phyloP scores from a whole-genome alignment of 2,329 filamentous ascomycete genomes.

The Ceratocystis albifundus region DNA sequence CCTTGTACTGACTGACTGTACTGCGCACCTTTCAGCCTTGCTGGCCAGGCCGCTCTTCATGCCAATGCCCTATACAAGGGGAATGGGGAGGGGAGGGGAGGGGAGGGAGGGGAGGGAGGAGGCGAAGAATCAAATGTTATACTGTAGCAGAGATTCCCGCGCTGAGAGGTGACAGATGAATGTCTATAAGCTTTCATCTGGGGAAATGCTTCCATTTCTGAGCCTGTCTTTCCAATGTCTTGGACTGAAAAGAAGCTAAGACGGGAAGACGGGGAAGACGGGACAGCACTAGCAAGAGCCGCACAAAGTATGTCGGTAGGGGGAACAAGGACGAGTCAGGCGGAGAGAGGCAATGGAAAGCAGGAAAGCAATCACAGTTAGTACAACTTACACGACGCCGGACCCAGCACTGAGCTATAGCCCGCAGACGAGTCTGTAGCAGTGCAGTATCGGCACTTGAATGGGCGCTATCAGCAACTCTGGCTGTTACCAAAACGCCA shows the following conservation, averaged over 20 bases:
- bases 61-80: too few relatives aligned
- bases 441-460: neutral
- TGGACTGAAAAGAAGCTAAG: neutral
- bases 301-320: too few relatives aligned
- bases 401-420: conserved; percentile 1
- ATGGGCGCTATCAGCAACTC: neutral
- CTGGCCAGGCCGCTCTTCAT: too few relatives aligned
- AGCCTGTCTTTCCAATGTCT: neutral
- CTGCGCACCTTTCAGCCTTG: too few relatives aligned
- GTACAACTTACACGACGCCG: neutral
- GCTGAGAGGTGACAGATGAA: neutral
- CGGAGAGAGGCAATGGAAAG: neutral
- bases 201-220: neutral
- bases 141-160: neutral
- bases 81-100: too few relatives aligned
- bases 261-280: too few relatives aligned
- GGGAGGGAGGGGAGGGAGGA: neutral
- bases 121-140: neutral
- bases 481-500: neutral
- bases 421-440: neutral
- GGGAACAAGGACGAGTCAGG: neutral
- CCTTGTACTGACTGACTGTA: too few relatives aligned
- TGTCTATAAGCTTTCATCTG: neutral
- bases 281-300: too few relatives aligned
- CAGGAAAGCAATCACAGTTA: neutral